Conservation (phyloP, 176 grass and related monocot genomes). For the Bothriochloa decipiens region DNA sequence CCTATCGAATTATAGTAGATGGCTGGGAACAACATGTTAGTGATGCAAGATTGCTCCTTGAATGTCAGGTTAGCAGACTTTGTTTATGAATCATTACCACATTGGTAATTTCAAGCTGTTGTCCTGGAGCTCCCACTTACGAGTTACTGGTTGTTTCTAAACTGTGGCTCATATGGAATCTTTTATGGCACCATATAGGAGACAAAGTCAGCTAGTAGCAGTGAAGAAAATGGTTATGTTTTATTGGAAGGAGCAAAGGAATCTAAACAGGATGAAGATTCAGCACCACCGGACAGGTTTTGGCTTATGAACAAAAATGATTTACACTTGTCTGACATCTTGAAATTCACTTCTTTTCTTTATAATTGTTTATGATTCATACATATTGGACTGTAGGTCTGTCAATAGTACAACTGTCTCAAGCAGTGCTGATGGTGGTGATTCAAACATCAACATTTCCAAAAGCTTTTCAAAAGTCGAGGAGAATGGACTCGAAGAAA, state of each 20-base stretch:
- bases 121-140: not conserved
- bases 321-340: constrained; percentile 23
- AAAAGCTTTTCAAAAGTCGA: constrained; percentile 52
- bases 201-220: constrained; percentile 65
- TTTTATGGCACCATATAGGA: constrained; percentile 59
- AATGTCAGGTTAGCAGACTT: constrained; percentile 63
- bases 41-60: constrained; percentile 68
- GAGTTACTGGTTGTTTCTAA: constrained; percentile 28
- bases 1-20: constrained; percentile 76
- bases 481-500: constrained; percentile 58
- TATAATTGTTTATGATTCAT: constrained; percentile 51
- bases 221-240: constrained; percentile 58
- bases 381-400: constrained; percentile 53
- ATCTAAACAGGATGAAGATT: constrained; percentile 67
- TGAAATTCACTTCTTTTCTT: constrained; percentile 28
- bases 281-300: constrained; percentile 63
- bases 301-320: constrained; percentile 28
- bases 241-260: constrained; percentile 62
- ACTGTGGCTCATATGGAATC: constrained; percentile 7
- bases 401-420: constrained; percentile 45
- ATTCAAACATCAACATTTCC: constrained; percentile 50
- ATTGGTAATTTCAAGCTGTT: constrained; percentile 20
- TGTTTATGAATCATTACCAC: constrained; percentile 2
- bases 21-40: constrained; percentile 70
- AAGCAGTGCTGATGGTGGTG: constrained; percentile 43